These are phyloP conservation scores for Fusarium humuli DNA, from an alignment of 2,329 filamentous ascomycete species.

Conservation along the genomic window DNA sequence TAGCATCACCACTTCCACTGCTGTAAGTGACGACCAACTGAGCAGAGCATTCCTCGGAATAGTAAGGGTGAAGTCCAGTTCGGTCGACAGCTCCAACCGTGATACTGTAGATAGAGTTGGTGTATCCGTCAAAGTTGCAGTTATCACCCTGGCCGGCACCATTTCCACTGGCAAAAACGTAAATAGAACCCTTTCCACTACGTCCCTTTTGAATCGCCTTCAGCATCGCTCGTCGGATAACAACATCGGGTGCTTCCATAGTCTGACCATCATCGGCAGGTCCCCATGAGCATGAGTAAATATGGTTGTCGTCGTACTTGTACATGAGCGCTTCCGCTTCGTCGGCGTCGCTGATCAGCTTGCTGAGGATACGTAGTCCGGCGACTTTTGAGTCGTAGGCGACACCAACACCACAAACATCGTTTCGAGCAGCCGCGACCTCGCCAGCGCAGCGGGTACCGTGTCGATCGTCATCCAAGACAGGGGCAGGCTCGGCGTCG, in stretches of 20 bases:
- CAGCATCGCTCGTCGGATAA: slow-evolving; percentile 91
- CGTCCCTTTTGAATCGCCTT: slow-evolving; percentile 92
- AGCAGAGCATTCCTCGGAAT: slow-evolving; percentile 95
- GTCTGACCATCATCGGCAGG: slow-evolving; percentile 92
- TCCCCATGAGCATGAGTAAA: slow-evolving; percentile 99
- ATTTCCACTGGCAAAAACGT: slow-evolving; percentile 95
- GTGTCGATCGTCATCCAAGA: slow-evolving; percentile 86
- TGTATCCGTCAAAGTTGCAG: slow-evolving; percentile 99
- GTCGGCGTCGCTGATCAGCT: slow-evolving; percentile 89
- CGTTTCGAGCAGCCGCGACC: slow-evolving; percentile 89
- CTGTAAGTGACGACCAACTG: slow-evolving; percentile 97
- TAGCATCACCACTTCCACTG: slow-evolving; percentile 87
- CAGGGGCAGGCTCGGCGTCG: slow-evolving; percentile 79
- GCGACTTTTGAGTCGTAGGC: slow-evolving; percentile 92
- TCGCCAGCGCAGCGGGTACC: slow-evolving; percentile 96
- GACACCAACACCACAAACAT: slow-evolving; percentile 95
- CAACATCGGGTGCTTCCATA: slow-evolving; percentile 91
- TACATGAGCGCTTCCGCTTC: slow-evolving; percentile 95
- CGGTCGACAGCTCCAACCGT: slow-evolving; percentile 94
- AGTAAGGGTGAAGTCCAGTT: slow-evolving; percentile 89
- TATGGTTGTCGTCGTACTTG: slow-evolving; percentile 89
- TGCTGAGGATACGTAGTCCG: slow-evolving; percentile 92
- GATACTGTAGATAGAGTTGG: slow-evolving; percentile 99
- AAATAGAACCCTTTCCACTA: slow-evolving; percentile 85
- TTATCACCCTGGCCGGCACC: slow-evolving; percentile 90